Base-by-base conservation (phyloP, 169 alveolate species). In the Neospora caninum region DNA sequence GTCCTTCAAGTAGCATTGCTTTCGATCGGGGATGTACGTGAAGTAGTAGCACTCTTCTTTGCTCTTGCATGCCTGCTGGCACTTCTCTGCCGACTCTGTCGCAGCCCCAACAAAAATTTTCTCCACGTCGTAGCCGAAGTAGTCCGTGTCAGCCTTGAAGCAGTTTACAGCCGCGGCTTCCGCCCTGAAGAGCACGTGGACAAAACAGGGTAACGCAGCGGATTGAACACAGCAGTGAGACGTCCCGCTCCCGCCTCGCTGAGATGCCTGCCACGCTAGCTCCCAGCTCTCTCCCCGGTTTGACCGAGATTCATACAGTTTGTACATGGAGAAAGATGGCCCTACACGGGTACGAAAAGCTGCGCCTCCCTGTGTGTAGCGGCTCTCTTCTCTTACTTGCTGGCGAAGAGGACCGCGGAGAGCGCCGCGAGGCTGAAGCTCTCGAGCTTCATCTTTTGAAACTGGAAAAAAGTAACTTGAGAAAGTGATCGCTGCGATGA, bases 1-100 rank as follows among this genome's bases (percentile, higher is more conserved):
- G 67, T 82, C 67, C 67, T 82, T 82, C 67, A 82, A 41, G 41
- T 82, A 82, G 89, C 89, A 82, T 39, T 82, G 49, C 67, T 43
- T 39, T 10, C 67, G 34, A 9, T 43, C 69, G 41, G 70, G 70
- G 29, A 82, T 45, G 67, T 82, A 82, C 9, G 89, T 82, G 49
- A 25, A 82, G 67, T 41, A 45, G 89, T 18, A 42, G 39, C 89
- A 82, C 25, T 45, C 39, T 20, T 25, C 36, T 36, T 31, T 39
- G 49, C 31, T 41, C 67, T 18, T 27, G 67, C 89, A 82, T 31
- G 67, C 67, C 16, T 39, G n/a, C 38, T 82, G 89, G 89, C 89
- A 82, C 70, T 29, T 29, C 89, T 45, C 67, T 0, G 89, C 89
- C 18, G 69, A 41, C 87, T 78, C 87, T 10, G 89, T 82, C 36